phyloP scores from a whole-genome alignment of 148 eudicot species.

The Drosera capensis region DNA sequence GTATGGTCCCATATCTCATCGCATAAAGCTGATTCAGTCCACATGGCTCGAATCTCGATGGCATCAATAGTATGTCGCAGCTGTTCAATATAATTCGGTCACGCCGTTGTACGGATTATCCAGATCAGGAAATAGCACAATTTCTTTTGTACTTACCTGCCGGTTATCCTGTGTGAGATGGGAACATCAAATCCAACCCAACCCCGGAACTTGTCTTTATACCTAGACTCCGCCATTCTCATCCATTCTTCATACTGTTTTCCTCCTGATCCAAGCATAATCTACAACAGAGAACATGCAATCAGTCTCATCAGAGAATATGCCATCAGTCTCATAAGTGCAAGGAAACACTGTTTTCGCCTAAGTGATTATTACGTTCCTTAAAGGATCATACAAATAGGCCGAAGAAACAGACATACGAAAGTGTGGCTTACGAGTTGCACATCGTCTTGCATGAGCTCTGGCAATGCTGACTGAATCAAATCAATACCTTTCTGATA shows the following conservation, averaged over 20 bases:
- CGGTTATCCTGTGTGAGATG: slow-evolving; percentile 79
- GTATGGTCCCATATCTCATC: slow-evolving; percentile 84
- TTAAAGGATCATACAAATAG: too few relatives aligned
- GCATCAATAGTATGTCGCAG: slow-evolving; percentile 84
- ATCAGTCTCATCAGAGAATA: too few relatives aligned
- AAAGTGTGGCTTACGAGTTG: too few relatives aligned
- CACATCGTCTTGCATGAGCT: slow-evolving; percentile 72
- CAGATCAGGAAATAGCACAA: too few relatives aligned
- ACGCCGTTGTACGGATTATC: too few relatives aligned
- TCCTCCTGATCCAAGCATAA: slow-evolving; percentile 83
- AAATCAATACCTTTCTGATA: slow-evolving; percentile 84
- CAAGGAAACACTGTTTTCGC: too few relatives aligned
- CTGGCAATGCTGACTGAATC: slow-evolving; percentile 77
- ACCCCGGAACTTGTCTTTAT: slow-evolving; percentile 45
- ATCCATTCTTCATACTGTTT: slow-evolving; percentile 74
- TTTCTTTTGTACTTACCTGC: too few relatives aligned
- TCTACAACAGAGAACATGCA: too few relatives aligned
- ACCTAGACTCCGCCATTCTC: slow-evolving; percentile 41
- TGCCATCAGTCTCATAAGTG: too few relatives aligned
- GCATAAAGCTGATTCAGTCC: slow-evolving; percentile 96
- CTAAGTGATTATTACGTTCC: too few relatives aligned
- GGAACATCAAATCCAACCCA: slow-evolving; percentile 94
- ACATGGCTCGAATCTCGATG: slow-evolving; percentile 94
- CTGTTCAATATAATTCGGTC: too few relatives aligned
- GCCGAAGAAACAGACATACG: too few relatives aligned